Percentiles rank a stretch among this genome's conserved stretches.
Evolutionary conservation across 768 basidiomycete species (phyloP).

Genomic region (Rickenella mellea): DNA sequence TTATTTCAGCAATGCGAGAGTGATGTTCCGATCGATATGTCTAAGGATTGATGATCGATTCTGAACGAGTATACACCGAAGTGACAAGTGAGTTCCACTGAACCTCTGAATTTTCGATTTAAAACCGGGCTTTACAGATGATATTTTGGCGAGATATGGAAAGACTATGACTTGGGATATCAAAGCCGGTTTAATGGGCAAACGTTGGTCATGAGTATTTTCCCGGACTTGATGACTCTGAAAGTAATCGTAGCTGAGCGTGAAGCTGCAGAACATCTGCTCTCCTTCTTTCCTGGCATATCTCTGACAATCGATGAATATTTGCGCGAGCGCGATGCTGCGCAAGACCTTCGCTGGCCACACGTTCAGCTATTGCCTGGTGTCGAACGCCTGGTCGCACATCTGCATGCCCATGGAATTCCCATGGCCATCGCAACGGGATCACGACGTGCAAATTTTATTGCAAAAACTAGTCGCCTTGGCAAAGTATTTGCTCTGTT

Average conservation of each 20-base stretch:
- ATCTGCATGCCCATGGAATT: conserved; percentile 56
- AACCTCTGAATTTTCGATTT: neutral
- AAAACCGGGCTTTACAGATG: conserved; percentile 33
- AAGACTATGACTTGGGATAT: conserved; percentile 83
- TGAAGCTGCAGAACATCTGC: conserved; percentile 53
- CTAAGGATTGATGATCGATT: conserved; percentile 73
- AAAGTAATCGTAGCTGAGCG: conserved; percentile 50
- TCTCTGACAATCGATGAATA: conserved; percentile 54
- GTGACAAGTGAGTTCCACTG: conserved; percentile 54
- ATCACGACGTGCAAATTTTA: conserved; percentile 54
- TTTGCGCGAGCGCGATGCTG: conserved; percentile 40
- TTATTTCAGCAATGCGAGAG: neutral
- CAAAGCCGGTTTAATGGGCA: conserved; percentile 84
- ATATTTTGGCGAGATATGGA: conserved; percentile 62
- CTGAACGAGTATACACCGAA: conserved; percentile 66
- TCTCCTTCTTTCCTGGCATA: conserved; percentile 72
- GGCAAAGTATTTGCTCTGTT: conserved; percentile 52
- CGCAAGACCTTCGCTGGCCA: conserved; percentile 62
- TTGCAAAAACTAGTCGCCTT: conserved; percentile 58
- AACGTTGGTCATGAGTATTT: conserved; percentile 37
- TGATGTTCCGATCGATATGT: conserved; percentile 27
- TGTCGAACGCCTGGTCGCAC: conserved; percentile 53
- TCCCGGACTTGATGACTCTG: neutral
- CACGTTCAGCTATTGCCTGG: conserved; percentile 69
- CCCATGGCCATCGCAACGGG: conserved; percentile 82